Base-by-base conservation (phyloP, 139 green algal species). In the Gonium pectorale region DNA sequence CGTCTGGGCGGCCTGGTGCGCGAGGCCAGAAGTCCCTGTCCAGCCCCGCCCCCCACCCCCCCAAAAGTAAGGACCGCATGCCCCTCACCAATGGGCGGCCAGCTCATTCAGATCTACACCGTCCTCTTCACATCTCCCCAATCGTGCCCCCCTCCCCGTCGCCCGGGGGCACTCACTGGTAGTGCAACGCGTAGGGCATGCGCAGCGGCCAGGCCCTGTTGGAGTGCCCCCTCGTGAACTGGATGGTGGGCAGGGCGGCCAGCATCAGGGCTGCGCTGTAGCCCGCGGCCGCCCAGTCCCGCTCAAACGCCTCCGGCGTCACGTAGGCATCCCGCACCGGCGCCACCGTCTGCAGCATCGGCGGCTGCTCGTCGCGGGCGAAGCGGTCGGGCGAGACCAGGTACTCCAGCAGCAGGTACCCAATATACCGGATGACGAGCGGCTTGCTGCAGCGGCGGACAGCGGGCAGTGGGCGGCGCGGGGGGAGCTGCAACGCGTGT, bases 201-300 rank as follows among this genome's bases (percentile, higher is more conserved):
- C 70, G 46, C 29, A 79, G 70, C 11, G 46, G 46, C 70, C 70
- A 79, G 1, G 46, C 70, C 26, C 70, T 35, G 54, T 82, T 82
- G 41, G 75, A 59, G 43, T 82, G 75, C 2, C 46, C 4, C 40
- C 75, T 59, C 11, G 40, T 54, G 40, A 40, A 69, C 24, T 7
- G 13, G 9, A 54, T 41, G 41, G 31, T 0, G 5, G 51, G 17
- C n/a, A 62, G 26, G 3, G 40, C 59, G 5, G 0, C 40, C 15
- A n/a, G 17, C 75, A 72, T 71, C 29, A 71, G 2, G 15, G 1
- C 40, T 40, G 27, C 2, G 43, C 71, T 59, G 22, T 72, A 71
- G 1, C 75, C 75, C 9, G 75, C 59, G 17, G n/a, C 37, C 38
- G 5, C 26, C 37, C 38, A 69, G n/a, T n/a, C n/a, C n/a, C 38